These are phyloP conservation scores for Penicillium chermesinum DNA, from an alignment of 495 filamentous ascomycete species.

Conservation along the genomic window DNA sequence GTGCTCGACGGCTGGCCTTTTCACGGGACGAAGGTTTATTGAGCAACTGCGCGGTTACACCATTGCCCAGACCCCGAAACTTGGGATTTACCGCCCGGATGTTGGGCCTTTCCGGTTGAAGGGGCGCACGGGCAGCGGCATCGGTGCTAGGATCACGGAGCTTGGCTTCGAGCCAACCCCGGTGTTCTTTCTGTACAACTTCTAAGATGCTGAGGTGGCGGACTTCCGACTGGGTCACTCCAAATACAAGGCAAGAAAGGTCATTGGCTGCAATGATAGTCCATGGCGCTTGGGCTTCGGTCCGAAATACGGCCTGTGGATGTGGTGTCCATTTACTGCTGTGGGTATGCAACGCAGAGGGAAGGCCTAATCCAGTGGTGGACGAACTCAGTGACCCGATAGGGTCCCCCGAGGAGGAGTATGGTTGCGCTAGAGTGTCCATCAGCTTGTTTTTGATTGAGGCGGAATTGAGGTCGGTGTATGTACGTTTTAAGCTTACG, in stretches of 20 bases:
- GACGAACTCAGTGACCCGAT: conserved; percentile 40
- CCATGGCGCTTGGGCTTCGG: conserved; percentile 81
- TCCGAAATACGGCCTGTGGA: conserved; percentile 94
- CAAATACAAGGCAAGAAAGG: conserved; percentile 91
- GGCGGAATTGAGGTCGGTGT: conserved; percentile 70
- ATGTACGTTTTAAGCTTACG: conserved; percentile 77
- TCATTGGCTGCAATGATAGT: conserved; percentile 97
- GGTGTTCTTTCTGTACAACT: conserved; percentile 80
- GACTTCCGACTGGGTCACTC: conserved; percentile 89
- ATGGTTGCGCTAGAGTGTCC: conserved; percentile 85
- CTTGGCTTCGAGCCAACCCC: conserved; percentile 87
- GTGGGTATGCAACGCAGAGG: conserved; percentile 66
- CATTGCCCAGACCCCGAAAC: conserved; percentile 62
- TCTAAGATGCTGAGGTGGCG: conserved; percentile 93
- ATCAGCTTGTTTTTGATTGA: conserved; percentile 77
- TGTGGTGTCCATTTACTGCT: conserved; percentile 85
- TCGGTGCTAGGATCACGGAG: conserved; percentile 57
- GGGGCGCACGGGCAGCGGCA: conserved; percentile 36
- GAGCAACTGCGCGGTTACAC: conserved; percentile 78
- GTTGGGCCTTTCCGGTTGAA: conserved; percentile 33
- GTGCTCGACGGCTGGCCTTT: conserved; percentile 51
- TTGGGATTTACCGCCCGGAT: conserved; percentile 38
- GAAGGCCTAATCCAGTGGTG: conserved; percentile 33
- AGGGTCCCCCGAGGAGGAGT: conserved; percentile 48
- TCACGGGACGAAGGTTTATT: conserved; percentile 81